phyloP scores from a whole-genome alignment of 1,284 basidiomycete species.

The Kwoniella shivajii region DNA sequence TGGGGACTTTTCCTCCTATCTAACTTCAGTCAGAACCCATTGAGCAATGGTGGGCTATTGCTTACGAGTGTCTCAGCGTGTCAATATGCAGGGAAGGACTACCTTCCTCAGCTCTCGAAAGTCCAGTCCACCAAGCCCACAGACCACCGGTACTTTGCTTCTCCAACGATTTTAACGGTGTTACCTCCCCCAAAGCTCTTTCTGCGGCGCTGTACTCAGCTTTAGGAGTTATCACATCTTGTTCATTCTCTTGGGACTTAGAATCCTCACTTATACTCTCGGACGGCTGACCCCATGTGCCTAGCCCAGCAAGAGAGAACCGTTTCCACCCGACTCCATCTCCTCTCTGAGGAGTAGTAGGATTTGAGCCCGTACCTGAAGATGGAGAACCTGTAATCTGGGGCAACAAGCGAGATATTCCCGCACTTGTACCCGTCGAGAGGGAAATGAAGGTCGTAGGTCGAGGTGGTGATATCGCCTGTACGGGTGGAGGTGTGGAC shows the following conservation, averaged over 20 bases:
- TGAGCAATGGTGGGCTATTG: not conserved
- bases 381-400: conserved; percentile 23
- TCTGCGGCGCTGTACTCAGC: conserved; percentile 4
- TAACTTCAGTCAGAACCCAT: not conserved
- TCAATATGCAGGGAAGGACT: conserved; percentile 39
- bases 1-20: conserved; percentile 59
- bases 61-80: conserved; percentile 56
- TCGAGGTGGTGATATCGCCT: conserved; percentile 27
- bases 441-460: conserved; percentile 62
- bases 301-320: conserved; percentile 71
- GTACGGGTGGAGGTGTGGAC: conserved; percentile 40
- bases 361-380: conserved; percentile 57
- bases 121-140: conserved; percentile 65
- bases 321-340: conserved; percentile 66
- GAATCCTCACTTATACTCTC: not conserved
- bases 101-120: conserved; percentile 47
- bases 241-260: not conserved
- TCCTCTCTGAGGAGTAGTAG: conserved; percentile 34
- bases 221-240: conserved; percentile 1
- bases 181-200: conserved; percentile 18
- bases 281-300: conserved; percentile 48
- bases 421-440: conserved; percentile 34
- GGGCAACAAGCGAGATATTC: conserved; percentile 16
- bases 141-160: conserved; percentile 71
- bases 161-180: conserved; percentile 56